Evolutionary conservation across 306 rosid species (phyloP).

Genomic region (Lathyrus aphaca): DNA sequence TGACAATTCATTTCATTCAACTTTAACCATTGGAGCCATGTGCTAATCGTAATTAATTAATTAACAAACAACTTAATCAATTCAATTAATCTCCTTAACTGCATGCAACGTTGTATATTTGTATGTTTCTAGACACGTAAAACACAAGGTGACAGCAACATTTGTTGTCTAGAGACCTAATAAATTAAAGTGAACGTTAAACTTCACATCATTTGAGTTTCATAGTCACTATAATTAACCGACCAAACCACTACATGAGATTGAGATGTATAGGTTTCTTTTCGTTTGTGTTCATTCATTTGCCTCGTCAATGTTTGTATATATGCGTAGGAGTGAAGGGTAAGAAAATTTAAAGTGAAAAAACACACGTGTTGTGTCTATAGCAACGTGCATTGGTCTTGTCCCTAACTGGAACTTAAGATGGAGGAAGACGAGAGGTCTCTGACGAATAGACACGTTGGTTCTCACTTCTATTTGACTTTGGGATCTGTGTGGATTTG

Average conservation of each 20-base stretch:
- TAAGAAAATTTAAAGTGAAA: conserved; percentile 14
- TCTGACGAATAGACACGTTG: conserved; percentile 34
- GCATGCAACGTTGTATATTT: conserved; percentile 12
- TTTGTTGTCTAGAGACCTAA: conserved; percentile 25
- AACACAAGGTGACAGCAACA: conserved; percentile 10
- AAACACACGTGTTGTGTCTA: conserved; percentile 53
- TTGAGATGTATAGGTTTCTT: conserved; percentile 3
- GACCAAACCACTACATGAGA: conserved; percentile 36
- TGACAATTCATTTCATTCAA: conserved; percentile 38
- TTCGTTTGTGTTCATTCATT: conserved; percentile 28
- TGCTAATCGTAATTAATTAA: conserved; percentile 39
- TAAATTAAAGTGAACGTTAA: conserved; percentile 25
- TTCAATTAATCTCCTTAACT: conserved; percentile 11
- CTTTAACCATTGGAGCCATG: conserved; percentile 38
- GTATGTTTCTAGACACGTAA: conserved; percentile 2
- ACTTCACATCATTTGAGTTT: conserved; percentile 43
- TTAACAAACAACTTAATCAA: no score
- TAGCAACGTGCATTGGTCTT: conserved; percentile 36
- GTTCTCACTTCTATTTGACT: conserved; percentile 26
- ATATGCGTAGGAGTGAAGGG: neutral
- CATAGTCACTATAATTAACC: conserved; percentile 29
- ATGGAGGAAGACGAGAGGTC: conserved; percentile 3
- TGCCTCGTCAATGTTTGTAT: conserved; percentile 22
- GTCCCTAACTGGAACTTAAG: conserved; percentile 28
- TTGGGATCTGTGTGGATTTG: conserved; percentile 44